Evolutionary conservation across 139 green algal species (phyloP), one percentile per base, ranked within the genome.

Genomic region (Micractinium conductrix): DNA sequence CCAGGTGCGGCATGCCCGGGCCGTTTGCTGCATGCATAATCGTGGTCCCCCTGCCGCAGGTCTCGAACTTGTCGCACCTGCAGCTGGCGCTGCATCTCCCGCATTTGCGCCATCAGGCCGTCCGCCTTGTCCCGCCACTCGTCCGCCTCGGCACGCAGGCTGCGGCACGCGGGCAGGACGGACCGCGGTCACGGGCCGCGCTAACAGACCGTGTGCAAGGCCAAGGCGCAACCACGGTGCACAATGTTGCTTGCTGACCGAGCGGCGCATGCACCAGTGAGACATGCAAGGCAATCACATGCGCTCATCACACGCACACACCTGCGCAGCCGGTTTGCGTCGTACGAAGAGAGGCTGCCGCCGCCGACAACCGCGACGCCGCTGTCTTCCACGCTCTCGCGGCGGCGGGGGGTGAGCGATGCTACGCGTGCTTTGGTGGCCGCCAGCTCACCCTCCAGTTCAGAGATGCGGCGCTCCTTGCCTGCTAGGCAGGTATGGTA

Each of bases 291-390:
- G 55, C 55, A 65, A 24, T 24, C 55, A 65, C 55, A 6, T 21
- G 12, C 55, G 58, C 58, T 37, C 58, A n/a, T n/a, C n/a, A n/a
- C n/a, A n/a, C n/a, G n/a, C n/a, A n/a, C n/a, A n/a, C n/a, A n/a
- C n/a, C n/a, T 72, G 65, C 76, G 76, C 76, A 82, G 38, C 28
- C 76, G 76, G 75, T 82, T 82, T 55, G 76, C 76, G 50, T 82
- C 76, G 24, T 43, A 82, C 9, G 55, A 12, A 19, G 55, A 73
- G 58, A 82, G 44, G 58, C 55, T 38, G 26, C 58, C 58, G 53
- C 76, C 76, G 53, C 76, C 76, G 58, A 82, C 76, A 55, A 71
- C 76, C 28, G 76, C 76, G 28, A 82, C 62, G 6, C 76, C 76
- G 9, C 26, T 42, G 16, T 71, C 76, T 24, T 82, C 76, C 6